Percentiles rank a stretch among this genome's conserved stretches.
These are phyloP conservation scores for Cubamyces lactineus DNA, from an alignment of 768 basidiomycete species.

Conservation along the genomic window DNA sequence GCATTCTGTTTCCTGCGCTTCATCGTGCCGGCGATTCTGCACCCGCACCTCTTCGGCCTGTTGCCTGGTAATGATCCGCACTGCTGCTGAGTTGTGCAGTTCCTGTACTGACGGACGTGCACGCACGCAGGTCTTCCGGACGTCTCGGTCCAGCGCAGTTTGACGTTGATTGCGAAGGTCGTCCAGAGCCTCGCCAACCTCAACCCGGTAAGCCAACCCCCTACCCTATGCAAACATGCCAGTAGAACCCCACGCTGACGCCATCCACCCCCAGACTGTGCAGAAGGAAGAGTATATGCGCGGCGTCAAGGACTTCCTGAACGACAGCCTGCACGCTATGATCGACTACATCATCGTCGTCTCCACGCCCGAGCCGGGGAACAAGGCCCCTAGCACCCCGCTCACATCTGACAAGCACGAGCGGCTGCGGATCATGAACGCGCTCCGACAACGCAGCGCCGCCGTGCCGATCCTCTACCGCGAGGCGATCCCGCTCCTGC, in stretches of 20 bases:
- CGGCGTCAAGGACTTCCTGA: constrained; percentile 73
- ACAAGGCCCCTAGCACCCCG: constrained; percentile 25
- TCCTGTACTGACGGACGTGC: neutral
- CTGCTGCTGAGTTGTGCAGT: too few relatives aligned
- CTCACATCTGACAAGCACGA: constrained; percentile 44
- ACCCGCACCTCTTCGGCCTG: constrained; percentile 83
- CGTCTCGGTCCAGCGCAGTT: constrained; percentile 69
- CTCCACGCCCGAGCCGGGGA: constrained; percentile 52
- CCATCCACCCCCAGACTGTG: constrained; percentile 44
- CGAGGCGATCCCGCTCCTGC: constrained; percentile 73
- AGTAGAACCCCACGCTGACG: neutral
- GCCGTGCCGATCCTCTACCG: constrained; percentile 60
- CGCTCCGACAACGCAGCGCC: constrained; percentile 58
- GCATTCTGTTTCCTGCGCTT: constrained; percentile 91
- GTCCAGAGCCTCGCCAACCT: constrained; percentile 88
- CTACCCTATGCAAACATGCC: neutral
- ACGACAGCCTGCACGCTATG: constrained; percentile 67
- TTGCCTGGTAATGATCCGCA: constrained; percentile 56
- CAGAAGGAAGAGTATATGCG: constrained; percentile 86
- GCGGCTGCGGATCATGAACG: constrained; percentile 49
- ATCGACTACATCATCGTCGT: constrained; percentile 76
- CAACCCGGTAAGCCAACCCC: constrained; percentile 56
- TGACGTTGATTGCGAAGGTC: constrained; percentile 87
- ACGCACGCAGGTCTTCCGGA: constrained; percentile 61
- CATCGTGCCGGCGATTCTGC: constrained; percentile 87